Evolutionary conservation across 139 green algal species (phyloP).

Genomic region (Chlorella sp.): DNA sequence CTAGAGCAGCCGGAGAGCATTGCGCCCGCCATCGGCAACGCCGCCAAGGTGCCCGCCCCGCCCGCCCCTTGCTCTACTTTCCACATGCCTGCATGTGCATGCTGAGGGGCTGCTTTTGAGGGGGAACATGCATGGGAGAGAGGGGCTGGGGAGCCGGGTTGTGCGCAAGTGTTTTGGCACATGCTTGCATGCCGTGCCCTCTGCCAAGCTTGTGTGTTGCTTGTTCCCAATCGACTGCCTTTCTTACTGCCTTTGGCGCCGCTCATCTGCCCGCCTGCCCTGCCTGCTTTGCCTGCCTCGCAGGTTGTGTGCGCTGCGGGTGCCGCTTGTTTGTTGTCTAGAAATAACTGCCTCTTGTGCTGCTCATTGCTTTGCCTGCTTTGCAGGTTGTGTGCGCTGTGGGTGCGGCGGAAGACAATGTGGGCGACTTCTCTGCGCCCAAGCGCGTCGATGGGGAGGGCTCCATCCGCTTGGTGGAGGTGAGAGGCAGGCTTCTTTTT

Average conservation of each 20-base stretch:
- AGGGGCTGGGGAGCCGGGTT: too few relatives aligned
- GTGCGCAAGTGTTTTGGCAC: too few relatives aligned
- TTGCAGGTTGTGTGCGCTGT: constrained; percentile 80
- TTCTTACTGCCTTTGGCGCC: too few relatives aligned
- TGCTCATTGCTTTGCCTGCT: not conserved
- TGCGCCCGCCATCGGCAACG: constrained; percentile 70
- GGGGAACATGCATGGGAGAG: too few relatives aligned
- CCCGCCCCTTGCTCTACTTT: not conserved
- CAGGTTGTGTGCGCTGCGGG: constrained; percentile 66
- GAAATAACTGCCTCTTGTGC: too few relatives aligned
- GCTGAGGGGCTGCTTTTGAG: too few relatives aligned
- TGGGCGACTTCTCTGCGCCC: constrained; percentile 68
- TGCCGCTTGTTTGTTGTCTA: too few relatives aligned
- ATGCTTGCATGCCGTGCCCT: not conserved
- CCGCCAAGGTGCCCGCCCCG: constrained; percentile 57
- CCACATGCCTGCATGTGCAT: not conserved
- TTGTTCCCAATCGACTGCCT: too few relatives aligned
- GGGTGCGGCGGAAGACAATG: constrained; percentile 75
- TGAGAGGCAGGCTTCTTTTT: too few relatives aligned
- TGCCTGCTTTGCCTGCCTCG: not conserved
- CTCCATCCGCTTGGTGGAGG: constrained; percentile 75
- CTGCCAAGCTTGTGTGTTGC: not conserved
- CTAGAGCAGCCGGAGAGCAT: constrained; percentile 68
- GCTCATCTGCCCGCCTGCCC: not conserved
- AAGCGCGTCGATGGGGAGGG: constrained; percentile 80